A percentile compares a stretch with the other conserved stretches of the same genome.
Evolutionary conservation across 345 rosid species (phyloP).

Genomic region (Euclidium syriacum): DNA sequence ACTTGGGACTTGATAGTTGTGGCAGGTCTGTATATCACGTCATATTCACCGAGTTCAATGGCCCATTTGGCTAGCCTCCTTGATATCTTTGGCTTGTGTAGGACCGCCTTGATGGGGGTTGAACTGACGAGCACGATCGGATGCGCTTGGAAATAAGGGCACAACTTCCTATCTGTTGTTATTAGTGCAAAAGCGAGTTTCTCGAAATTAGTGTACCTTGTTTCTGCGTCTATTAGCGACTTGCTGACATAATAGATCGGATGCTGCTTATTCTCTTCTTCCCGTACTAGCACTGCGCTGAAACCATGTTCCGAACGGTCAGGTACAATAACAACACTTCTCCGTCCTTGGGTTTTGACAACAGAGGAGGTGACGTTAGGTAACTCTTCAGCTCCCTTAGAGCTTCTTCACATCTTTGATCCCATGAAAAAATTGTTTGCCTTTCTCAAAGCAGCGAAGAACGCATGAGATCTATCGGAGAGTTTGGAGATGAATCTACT

Average conservation of each 20-base stretch:
- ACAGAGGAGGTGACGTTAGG: neutral
- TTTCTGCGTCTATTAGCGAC: neutral
- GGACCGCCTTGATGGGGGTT: neutral
- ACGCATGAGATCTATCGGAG: neutral
- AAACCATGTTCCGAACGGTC: neutral
- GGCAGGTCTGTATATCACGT: neutral
- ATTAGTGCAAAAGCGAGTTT: neutral
- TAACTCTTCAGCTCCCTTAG: neutral
- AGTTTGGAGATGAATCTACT: neutral
- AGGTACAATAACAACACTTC: neutral
- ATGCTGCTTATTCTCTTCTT: neutral
- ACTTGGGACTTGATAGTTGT: neutral
- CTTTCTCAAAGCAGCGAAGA: neutral
- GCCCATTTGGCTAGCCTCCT: neutral
- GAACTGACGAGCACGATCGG: neutral
- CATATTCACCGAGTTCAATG: neutral
- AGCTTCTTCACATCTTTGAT: neutral
- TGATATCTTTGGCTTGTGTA: neutral
- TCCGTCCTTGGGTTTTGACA: neutral
- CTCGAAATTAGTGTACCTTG: neutral
- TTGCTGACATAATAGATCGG: neutral
- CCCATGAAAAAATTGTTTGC: neutral
- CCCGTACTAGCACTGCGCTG: neutral
- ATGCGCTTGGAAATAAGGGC: neutral
- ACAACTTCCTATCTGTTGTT: neutral